Evolutionary conservation across 2,329 filamentous ascomycete genomes (phyloP).

Genomic region (Pseudodiploospora longispora): DNA sequence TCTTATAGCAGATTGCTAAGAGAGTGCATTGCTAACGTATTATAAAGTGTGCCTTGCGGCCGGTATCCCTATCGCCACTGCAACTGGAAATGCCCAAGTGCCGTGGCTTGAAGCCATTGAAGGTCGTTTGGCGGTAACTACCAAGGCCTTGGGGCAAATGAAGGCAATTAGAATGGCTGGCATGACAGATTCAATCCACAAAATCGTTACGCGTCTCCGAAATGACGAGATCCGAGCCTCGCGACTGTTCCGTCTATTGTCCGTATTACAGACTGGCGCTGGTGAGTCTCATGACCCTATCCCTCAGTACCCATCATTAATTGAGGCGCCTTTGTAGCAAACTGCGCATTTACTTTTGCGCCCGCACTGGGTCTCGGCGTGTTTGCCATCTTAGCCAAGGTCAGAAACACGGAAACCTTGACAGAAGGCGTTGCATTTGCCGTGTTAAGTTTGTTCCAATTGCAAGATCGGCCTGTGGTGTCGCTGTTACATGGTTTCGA

Average conservation of each 20-base stretch:
- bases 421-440: too few species aligned
- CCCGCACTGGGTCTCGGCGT: too few species aligned
- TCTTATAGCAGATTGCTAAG: neutral
- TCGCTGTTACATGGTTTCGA: too few species aligned
- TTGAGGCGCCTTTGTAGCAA: too few species aligned
- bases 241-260: conserved; percentile 17
- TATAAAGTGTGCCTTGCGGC: conserved; percentile 6
- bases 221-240: conserved; percentile 26
- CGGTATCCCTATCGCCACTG: conserved; percentile 14
- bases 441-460: too few species aligned
- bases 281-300: conserved; percentile 1
- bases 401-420: too few species aligned
- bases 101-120: conserved; percentile 20
- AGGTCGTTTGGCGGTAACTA: conserved; percentile 15
- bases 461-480: too few species aligned
- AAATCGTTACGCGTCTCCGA: conserved; percentile 25
- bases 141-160: conserved; percentile 20
- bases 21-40: neutral
- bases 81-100: conserved; percentile 14
- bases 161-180: conserved; percentile 36
- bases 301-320: too few species aligned
- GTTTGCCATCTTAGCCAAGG: too few species aligned
- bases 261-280: conserved; percentile 8
- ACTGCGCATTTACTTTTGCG: too few species aligned
- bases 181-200: conserved; percentile 23